Conservation (phyloP, 2,329 filamentous ascomycete species). For the Aspergillus novofumigatus region DNA sequence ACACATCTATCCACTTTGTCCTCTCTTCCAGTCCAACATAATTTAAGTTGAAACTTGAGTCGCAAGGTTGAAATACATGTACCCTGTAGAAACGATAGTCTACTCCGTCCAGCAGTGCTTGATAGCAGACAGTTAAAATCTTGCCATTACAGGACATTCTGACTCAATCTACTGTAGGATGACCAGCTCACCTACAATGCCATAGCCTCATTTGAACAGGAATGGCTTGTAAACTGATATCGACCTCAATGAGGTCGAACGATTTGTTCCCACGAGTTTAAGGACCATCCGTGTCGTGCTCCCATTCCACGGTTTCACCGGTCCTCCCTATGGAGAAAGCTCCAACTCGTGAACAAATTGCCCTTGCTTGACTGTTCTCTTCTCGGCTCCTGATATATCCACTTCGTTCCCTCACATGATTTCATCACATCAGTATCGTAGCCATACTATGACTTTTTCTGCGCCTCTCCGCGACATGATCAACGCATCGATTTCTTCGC, state of each 20-base stretch:
- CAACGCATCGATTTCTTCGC: conserved; percentile 13
- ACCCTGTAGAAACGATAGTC: no score
- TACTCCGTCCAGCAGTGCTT: not conserved
- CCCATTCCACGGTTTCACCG: not conserved
- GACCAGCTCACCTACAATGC: not conserved
- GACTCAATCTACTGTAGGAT: not conserved
- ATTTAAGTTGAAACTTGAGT: no score
- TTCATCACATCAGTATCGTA: not conserved
- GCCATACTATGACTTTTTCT: not conserved
- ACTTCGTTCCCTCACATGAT: not conserved
- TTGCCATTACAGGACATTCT: not conserved
- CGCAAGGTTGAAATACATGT: no score
- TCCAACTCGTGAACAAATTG: not conserved
- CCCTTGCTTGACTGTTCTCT: not conserved
- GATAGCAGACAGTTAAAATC: not conserved
- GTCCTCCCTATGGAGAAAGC: not conserved
- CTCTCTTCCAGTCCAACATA: no score
- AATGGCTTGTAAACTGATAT: not conserved
- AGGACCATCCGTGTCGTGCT: not conserved
- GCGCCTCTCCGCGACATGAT: not conserved
- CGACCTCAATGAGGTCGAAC: not conserved
- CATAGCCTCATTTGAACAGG: not conserved
- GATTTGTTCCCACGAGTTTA: not conserved
- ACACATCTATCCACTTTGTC: no score
- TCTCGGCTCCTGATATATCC: not conserved